Base-by-base conservation (phyloP, 345 rosid genomes). In the Lenwebbia sp. region DNA sequence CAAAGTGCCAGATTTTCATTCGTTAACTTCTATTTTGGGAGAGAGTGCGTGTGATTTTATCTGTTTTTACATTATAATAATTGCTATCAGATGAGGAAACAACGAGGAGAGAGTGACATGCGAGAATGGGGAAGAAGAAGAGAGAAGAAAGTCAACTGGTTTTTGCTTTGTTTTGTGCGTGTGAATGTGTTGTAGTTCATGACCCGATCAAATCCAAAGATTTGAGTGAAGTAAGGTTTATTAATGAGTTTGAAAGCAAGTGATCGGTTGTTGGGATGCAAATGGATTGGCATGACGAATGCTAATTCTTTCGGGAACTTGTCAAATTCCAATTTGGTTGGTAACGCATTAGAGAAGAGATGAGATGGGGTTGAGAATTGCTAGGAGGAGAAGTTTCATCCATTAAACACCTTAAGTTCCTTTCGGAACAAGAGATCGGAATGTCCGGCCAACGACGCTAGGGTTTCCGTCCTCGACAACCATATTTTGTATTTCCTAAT, bases 31-130 rank as follows among this genome's bases (percentile, higher is more conserved):
- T 70, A 10, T 40, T 2, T 70, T 5, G 3, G 13, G 47, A 10
- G 47, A 5, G 25, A 7, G 78, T 7, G 44, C 76, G 76, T 0
- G 44, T 33, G 23, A 1, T 3, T 65, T 19, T 14, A 60, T 60
- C 70, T n/a, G 70, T 60, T 60, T 58, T 15, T 60, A 2, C 30
- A 57, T 57, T 57, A 26, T 58, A 58, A 58, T n/a, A 58, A 58
- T 62, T 33, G 75, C 76, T 17, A 44, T 44, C 76, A 4, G 44
- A 65, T 33, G 2, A 33, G 44, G 44, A 33, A 33, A 65, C 76
- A 33, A 17, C 76, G 74, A 62, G 74, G 74, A 28, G 10, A 14
- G 0, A 1, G 0, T 0, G 41, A 14, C 41, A 7, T 0, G 0
- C 17, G 41, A 65, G 76, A 15, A 0, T 65, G 0, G 17, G 33